A percentile compares a stretch with the other conserved stretches of the same genome.
Conservation (phyloP, 202 grass and related monocot genomes). For the Zoysia matrella region DNA sequence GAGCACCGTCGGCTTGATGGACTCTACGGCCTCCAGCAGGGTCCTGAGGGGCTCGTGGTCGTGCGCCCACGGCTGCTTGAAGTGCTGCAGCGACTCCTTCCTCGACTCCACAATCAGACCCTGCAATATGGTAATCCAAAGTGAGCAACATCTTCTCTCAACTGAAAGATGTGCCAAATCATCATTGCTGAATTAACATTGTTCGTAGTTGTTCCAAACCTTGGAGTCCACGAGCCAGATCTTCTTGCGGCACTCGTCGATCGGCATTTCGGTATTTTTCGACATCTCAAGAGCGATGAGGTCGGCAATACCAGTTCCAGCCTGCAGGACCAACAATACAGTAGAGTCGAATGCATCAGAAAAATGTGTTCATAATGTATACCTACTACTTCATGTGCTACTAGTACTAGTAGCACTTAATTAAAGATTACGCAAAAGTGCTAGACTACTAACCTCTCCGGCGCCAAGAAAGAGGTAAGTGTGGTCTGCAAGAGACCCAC, state of each 20-base stretch:
- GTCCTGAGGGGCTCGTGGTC: slow-evolving; percentile 73
- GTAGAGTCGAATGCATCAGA: neutral
- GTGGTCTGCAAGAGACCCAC: slow-evolving; percentile 85
- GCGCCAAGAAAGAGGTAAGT: slow-evolving; percentile 95
- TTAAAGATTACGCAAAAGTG: no score
- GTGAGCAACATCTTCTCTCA: neutral
- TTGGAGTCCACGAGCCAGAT: slow-evolving; percentile 98
- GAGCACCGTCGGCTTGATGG: slow-evolving; percentile 85
- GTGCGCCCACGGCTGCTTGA: slow-evolving; percentile 96
- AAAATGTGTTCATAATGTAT: no score
- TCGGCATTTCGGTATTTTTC: slow-evolving; percentile 54
- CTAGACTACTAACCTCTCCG: slow-evolving; percentile 63
- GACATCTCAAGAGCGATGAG: slow-evolving; percentile 97
- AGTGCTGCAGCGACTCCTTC: slow-evolving; percentile 82
- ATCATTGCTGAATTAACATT: no score
- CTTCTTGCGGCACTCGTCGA: slow-evolving; percentile 88
- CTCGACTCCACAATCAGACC: slow-evolving; percentile 84
- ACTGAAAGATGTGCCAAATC: neutral
- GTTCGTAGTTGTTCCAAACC: slow-evolving; percentile 35
- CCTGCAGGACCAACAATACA: slow-evolving; percentile 52
- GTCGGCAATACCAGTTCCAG: slow-evolving; percentile 94
- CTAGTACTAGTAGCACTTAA: no score
- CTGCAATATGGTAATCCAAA: slow-evolving; percentile 28
- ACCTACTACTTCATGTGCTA: no score
- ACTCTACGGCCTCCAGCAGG: slow-evolving; percentile 78